Base-by-base conservation (phyloP, 148 eudicot genomes). In the Spergularia marina region DNA sequence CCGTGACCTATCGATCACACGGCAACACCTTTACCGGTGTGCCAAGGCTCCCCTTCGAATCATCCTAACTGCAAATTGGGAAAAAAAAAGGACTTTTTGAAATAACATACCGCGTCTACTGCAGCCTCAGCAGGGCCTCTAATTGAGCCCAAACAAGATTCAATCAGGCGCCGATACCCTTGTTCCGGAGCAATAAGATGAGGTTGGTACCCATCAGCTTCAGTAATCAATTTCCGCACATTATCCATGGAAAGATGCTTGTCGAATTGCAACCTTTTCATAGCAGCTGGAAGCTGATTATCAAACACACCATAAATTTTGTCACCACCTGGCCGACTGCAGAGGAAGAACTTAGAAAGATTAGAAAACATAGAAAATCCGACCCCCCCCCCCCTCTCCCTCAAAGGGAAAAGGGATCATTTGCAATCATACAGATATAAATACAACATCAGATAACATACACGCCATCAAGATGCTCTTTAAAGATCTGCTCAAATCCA, bases 161-260 rank as follows among this genome's bases (percentile, higher is more conserved):
- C 98, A 79, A 95, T 95, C 25, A 95, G 90, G 47, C 97, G 98
- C 20, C 96, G 88, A 76, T 95, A 95, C 70, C 98, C 98, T 81
- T 95, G 98, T 77, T 95, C 98, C 11, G 97, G 98, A 74, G 98
- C 98, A 82, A 95, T 92, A 76, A 95, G 86, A 90, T 95, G 98
- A 66, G 98, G 98, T 65, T 92, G 98, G 86, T 95, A 95, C 60
- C 99, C 99, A 90, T 95, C 99, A 77, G 99, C 99, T 87, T 95
- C 94, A 9, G 91, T 92, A 53, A 95, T 90, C 67, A 95, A 80
- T 72, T 95, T 95, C 70, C 94, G 76, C 64, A 95, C 94, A 77
- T 95, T 95, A 16, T 95, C 99, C 96, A 92, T 88, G 49, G 97
- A 89, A 82, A 95, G 96, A 63, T 95, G 96, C 86, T 87, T 95